A percentile compares a stretch with the other conserved stretches of the same genome.
Evolutionary conservation across 2,329 filamentous ascomycete genomes (phyloP).

Genomic region (Sphaerulina musiva): DNA sequence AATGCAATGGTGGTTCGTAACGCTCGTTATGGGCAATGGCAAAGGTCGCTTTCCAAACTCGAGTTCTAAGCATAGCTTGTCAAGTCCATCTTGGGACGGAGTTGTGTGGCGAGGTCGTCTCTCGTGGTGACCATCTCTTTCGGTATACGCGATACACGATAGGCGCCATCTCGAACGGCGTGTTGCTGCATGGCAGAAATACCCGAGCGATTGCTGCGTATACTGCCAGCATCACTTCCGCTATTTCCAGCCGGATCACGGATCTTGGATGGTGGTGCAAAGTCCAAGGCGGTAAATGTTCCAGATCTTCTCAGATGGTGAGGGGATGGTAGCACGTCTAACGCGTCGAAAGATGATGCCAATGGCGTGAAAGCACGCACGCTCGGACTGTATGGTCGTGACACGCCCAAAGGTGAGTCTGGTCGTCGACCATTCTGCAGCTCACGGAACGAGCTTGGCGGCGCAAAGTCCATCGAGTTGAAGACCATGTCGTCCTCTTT

Average conservation of each 20-base stretch:
- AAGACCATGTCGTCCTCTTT: slow-evolving; percentile 66
- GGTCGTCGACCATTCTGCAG: slow-evolving; percentile 59
- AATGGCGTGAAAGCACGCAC: slow-evolving; percentile 72
- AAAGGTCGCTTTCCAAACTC: slow-evolving; percentile 3
- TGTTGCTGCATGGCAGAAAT: slow-evolving; percentile 64
- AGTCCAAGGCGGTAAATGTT: slow-evolving; percentile 73
- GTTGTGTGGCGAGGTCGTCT: slow-evolving; percentile 56
- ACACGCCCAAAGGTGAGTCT: slow-evolving; percentile 53
- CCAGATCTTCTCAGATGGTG: slow-evolving; percentile 69
- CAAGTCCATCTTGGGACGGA: slow-evolving; percentile 43
- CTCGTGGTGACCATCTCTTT: slow-evolving; percentile 73
- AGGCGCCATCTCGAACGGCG: slow-evolving; percentile 74
- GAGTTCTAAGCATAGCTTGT: slow-evolving; percentile 17
- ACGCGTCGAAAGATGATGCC: slow-evolving; percentile 77
- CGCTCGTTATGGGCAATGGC: slow-evolving; percentile 4
- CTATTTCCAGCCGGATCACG: slow-evolving; percentile 49
- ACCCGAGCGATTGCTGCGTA: slow-evolving; percentile 66
- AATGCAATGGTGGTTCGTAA: slow-evolving; percentile 10
- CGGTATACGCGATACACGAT: slow-evolving; percentile 78
- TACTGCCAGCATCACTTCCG: slow-evolving; percentile 43
- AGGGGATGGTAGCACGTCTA: slow-evolving; percentile 80
- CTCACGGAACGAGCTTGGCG: slow-evolving; percentile 57
- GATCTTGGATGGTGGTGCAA: slow-evolving; percentile 71
- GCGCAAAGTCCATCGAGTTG: slow-evolving; percentile 78
- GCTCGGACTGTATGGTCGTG: slow-evolving; percentile 65